Percentiles rank a stretch among this genome's conserved stretches.
Evolutionary conservation across 176 grass and related monocot species (phyloP).

Genomic region (Oryza officinalis): DNA sequence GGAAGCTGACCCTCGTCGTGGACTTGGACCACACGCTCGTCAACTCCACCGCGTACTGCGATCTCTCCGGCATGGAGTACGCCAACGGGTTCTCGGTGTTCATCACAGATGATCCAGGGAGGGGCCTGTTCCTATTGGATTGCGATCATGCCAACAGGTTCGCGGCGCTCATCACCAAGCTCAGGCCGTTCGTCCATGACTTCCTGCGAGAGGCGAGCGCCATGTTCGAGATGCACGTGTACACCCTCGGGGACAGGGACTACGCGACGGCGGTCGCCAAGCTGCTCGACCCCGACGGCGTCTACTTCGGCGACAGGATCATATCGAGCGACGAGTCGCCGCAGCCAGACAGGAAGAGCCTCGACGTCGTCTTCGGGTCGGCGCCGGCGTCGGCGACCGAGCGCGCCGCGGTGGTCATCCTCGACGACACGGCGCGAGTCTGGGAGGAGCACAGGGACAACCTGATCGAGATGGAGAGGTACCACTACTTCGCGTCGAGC

Average conservation of each 20-base stretch:
- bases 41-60: conserved; percentile 42
- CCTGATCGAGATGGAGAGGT: too few relatives aligned
- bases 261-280: conserved; percentile 51
- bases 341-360: conserved; percentile 41
- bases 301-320: conserved; percentile 56
- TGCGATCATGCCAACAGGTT: too few relatives aligned
- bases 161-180: conserved; percentile 47
- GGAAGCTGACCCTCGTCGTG: conserved; percentile 62
- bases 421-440: too few relatives aligned
- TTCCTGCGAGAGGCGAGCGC: conserved; percentile 57
- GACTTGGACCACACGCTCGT: conserved; percentile 75
- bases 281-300: conserved; percentile 61
- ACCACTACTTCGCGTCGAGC: too few relatives aligned
- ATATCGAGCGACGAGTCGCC: conserved; percentile 57
- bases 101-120: conserved; percentile 39
- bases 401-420: too few relatives aligned
- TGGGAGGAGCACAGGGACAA: too few relatives aligned
- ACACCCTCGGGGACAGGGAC: conserved; percentile 48
- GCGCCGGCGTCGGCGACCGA: background rate
- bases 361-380: conserved; percentile 51
- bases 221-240: conserved; percentile 67
- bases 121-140: conserved; percentile 43
- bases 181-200: conserved; percentile 54
- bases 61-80: conserved; percentile 42
- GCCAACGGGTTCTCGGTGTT: background rate